phyloP scores from a whole-genome alignment of 2,329 filamentous ascomycete genomes.

The Lasiodiplodia theobromae region DNA sequence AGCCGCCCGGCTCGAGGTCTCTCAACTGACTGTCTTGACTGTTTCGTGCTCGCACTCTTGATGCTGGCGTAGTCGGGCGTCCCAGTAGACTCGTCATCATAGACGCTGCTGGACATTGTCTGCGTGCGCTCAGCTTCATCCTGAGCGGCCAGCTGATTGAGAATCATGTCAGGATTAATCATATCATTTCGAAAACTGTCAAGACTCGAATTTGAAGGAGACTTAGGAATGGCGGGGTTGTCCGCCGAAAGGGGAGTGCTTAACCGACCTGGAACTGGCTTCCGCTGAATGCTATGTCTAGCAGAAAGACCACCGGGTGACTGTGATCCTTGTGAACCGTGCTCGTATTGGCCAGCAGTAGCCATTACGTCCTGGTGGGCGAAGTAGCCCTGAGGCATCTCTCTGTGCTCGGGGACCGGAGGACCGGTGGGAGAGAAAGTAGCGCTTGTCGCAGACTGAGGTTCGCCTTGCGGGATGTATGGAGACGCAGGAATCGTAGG shows the following conservation, averaged over 20 bases:
- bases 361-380: constrained; percentile 22
- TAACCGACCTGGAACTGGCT: constrained; percentile 52
- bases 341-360: constrained; percentile 22
- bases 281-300: constrained; percentile 40
- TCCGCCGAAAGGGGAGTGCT: constrained; percentile 44
- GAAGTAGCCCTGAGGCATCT: constrained; percentile 37
- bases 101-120: constrained; percentile 59
- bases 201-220: constrained; percentile 51
- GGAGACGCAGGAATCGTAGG: constrained; percentile 57
- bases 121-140: constrained; percentile 35
- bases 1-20: constrained; percentile 81
- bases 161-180: constrained; percentile 52
- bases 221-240: constrained; percentile 40
- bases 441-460: constrained; percentile 32
- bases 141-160: constrained; percentile 47
- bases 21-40: constrained; percentile 49
- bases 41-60: constrained; percentile 50
- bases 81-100: constrained; percentile 69
- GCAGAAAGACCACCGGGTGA: constrained; percentile 18
- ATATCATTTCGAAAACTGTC: constrained; percentile 52
- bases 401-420: constrained; percentile 45
- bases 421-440: constrained; percentile 43
- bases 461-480: constrained; percentile 48
- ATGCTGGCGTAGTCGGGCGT: constrained; percentile 83
- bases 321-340: constrained; percentile 38